Evolutionary conservation across 192 early-diverging fungal genomes (phyloP).

Genomic region (Coemansia sp.): DNA sequence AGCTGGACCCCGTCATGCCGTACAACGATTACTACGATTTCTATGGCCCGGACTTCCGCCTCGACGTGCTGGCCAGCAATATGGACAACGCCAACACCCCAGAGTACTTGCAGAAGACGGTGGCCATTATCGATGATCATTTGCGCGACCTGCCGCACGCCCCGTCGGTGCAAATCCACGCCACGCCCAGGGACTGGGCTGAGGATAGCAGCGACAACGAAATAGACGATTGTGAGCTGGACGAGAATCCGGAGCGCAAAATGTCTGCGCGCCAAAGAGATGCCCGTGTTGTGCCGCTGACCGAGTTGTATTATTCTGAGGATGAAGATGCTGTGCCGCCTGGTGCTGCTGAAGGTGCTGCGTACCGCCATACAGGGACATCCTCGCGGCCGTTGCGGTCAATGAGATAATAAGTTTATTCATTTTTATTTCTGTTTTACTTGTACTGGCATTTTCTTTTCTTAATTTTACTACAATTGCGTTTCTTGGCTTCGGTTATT

Average conservation of each 20-base stretch:
- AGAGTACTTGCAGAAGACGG: conserved; percentile 74
- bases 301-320: conserved; percentile 50
- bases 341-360: not conserved
- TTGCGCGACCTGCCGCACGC: conserved; percentile 63
- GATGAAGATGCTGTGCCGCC: conserved; percentile 30
- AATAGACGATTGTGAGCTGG: conserved; percentile 39
- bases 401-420: not conserved
- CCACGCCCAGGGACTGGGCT: conserved; percentile 48
- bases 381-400: conserved; percentile 25
- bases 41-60: conserved; percentile 87
- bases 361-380: conserved; percentile 45
- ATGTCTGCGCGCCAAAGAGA: conserved; percentile 34
- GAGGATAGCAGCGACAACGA: conserved; percentile 48
- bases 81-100: conserved; percentile 88
- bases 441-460: not conserved
- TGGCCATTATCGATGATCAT: conserved; percentile 58
- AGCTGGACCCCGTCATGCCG: conserved; percentile 70
- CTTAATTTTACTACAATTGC: not conserved
- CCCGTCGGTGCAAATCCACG: conserved; percentile 57
- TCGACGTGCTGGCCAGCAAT: conserved; percentile 85
- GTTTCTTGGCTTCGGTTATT: too few species aligned
- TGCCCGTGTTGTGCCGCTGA: conserved; percentile 40
- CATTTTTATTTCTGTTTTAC: too few species aligned
- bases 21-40: conserved; percentile 89
- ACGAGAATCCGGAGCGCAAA: conserved; percentile 30